Evolutionary conservation across 164 flowering plant genomes (phyloP).

Genomic region (Macadamia integrifolia): DNA sequence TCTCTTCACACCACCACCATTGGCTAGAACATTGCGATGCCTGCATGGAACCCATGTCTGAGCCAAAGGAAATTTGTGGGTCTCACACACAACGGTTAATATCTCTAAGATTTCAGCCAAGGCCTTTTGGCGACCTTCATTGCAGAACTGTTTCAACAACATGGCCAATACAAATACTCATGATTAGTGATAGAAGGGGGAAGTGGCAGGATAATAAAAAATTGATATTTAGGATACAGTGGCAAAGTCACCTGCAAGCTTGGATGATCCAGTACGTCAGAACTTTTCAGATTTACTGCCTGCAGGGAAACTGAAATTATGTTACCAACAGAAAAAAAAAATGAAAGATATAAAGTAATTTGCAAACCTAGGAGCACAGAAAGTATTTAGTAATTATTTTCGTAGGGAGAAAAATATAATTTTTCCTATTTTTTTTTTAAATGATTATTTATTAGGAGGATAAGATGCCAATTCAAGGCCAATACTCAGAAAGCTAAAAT

Average conservation of each 20-base stretch:
- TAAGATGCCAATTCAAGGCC: too few species aligned
- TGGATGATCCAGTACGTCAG: constrained; percentile 77
- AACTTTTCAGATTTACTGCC: constrained; percentile 94
- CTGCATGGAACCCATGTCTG: constrained; percentile 99
- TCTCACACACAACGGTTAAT: constrained; percentile 78
- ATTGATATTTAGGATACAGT: background rate
- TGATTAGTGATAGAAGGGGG: constrained; percentile 7
- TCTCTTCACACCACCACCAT: constrained; percentile 81
- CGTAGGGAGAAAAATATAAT: background rate
- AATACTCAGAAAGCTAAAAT: too few species aligned
- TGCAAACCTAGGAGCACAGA: background rate
- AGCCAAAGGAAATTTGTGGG: constrained; percentile 78
- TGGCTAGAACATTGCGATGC: constrained; percentile 78
- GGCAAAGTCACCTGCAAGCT: constrained; percentile 48
- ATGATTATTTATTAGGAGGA: too few species aligned
- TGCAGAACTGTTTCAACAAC: constrained; percentile 61
- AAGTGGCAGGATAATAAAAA: constrained; percentile 2
- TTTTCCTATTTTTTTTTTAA: background rate
- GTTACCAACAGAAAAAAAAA: constrained; percentile 18
- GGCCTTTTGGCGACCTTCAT: constrained; percentile 87
- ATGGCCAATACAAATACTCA: constrained; percentile 13
- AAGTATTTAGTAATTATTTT: background rate
- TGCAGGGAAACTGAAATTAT: constrained; percentile 42
- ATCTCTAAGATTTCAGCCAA: constrained; percentile 88
- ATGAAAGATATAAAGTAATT: background rate